phyloP scores from a whole-genome alignment of 1,139 yeast species.

The Yamadazyma sp. region DNA sequence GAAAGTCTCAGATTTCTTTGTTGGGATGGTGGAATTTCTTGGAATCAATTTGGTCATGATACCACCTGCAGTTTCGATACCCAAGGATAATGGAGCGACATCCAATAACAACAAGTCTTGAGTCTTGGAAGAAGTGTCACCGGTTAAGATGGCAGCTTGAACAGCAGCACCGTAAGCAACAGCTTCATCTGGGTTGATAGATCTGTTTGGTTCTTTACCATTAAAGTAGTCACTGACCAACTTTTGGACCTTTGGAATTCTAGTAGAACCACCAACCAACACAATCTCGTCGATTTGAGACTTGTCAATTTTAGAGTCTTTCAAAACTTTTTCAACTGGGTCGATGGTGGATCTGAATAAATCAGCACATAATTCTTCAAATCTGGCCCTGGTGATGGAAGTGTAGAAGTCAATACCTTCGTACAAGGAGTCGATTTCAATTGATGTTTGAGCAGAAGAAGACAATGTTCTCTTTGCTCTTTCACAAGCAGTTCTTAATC shows the following conservation, averaged over 20 bases:
- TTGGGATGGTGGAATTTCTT: conserved; percentile 95
- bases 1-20: conserved; percentile 91
- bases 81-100: conserved; percentile 90
- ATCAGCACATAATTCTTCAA: conserved; percentile 46
- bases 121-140: conserved; percentile 74
- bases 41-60: conserved; percentile 95
- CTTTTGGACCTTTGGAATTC: conserved; percentile 47
- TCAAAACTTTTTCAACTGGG: conserved; percentile 45
- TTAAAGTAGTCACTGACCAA: conserved; percentile 45
- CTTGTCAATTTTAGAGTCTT: conserved; percentile 43
- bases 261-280: conserved; percentile 46
- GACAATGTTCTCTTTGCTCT: conserved; percentile 45
- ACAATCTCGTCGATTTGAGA: conserved; percentile 41
- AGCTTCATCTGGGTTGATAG: conserved; percentile 48
- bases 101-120: conserved; percentile 87
- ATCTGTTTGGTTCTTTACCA: conserved; percentile 47
- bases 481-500: conserved; percentile 46
- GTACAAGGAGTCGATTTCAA: conserved; percentile 40
- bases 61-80: conserved; percentile 97
- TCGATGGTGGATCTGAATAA: conserved; percentile 45
- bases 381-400: conserved; percentile 45
- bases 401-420: conserved; percentile 45
- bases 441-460: conserved; percentile 41
- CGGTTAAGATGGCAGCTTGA: conserved; percentile 61
- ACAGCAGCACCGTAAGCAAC: conserved; percentile 49